Evolutionary conservation across 768 basidiomycete genomes (phyloP).

Genomic region (Sarcodon sp.): DNA sequence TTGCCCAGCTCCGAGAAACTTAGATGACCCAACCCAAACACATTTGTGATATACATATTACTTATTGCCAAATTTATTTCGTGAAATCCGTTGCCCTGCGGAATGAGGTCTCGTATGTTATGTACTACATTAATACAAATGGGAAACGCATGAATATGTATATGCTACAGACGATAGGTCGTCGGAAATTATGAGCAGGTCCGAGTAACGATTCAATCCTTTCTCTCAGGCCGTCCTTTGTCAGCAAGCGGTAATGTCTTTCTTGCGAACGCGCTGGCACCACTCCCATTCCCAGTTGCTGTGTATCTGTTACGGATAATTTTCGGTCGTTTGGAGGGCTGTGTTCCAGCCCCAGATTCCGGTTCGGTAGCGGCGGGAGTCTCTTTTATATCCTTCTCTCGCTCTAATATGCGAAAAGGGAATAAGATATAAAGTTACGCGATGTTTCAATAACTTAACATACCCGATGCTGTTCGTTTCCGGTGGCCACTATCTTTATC

Average conservation of each 20-base stretch:
- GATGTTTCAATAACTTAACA: constrained; percentile 9
- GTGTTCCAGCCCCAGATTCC: constrained; percentile 19
- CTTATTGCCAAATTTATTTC: too few species aligned
- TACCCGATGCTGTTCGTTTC: constrained; percentile 63
- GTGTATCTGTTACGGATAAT: constrained; percentile 42
- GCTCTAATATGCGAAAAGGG: constrained; percentile 28
- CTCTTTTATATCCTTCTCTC: constrained; percentile 41
- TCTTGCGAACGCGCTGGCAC: constrained; percentile 30
- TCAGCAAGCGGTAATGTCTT: constrained; percentile 56
- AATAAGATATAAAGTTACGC: background rate
- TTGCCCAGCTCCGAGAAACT: too few species aligned
- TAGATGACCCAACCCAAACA: too few species aligned
- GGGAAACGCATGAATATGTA: too few species aligned
- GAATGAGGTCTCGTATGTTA: too few species aligned
- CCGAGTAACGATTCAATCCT: constrained; percentile 25
- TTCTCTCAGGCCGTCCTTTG: constrained; percentile 37
- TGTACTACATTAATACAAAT: too few species aligned
- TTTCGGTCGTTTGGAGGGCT: constrained; percentile 46
- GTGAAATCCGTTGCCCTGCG: too few species aligned
- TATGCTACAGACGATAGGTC: too few species aligned
- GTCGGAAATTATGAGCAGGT: too few species aligned
- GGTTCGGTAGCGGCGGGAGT: constrained; percentile 16
- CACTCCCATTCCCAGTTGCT: constrained; percentile 5
- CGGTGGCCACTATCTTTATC: constrained; percentile 52
- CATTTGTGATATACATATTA: too few species aligned